Conservation (phyloP, 2,329 filamentous ascomycete genomes). For the Colletotrichum sp. region DNA sequence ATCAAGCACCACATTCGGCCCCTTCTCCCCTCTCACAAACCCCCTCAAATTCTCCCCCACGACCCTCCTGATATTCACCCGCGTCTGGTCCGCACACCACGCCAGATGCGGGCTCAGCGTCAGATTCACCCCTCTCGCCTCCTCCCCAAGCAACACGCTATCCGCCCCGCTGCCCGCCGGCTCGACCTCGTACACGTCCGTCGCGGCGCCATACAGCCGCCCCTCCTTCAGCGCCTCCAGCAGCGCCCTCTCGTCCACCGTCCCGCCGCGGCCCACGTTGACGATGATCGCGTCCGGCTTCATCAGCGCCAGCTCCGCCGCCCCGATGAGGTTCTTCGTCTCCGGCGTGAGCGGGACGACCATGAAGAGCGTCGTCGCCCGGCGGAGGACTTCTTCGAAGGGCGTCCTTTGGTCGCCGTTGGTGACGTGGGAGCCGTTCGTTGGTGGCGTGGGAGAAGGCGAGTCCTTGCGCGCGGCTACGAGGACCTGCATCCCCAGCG, state of each 20-base stretch:
- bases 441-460: neutral
- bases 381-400: conserved; percentile 25
- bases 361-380: conserved; percentile 28
- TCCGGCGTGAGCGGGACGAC: conserved; percentile 26
- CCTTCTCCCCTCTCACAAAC: conserved; percentile 15
- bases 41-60: conserved; percentile 16
- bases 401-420: neutral
- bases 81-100: conserved; percentile 24
- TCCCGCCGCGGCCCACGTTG: conserved; percentile 37
- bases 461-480: conserved; percentile 26
- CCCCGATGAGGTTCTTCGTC: conserved; percentile 24
- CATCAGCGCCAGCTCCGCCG: conserved; percentile 22
- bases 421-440: neutral
- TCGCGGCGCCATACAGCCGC: conserved; percentile 36
- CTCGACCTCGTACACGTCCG: conserved; percentile 36
- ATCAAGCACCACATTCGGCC: conserved; percentile 11
- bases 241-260: conserved; percentile 39
- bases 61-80: conserved; percentile 15
- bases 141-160: conserved; percentile 16
- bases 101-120: conserved; percentile 36
- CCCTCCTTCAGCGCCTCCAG: conserved; percentile 31
- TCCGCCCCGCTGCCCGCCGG: conserved; percentile 22
- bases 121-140: conserved; percentile 27
- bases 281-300: conserved; percentile 27
- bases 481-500: conserved; percentile 27